Evolutionary conservation across 2,329 filamentous ascomycete genomes (phyloP), one percentile per base, ranked within the genome.

Genomic region (Colletotrichum endophyticum): DNA sequence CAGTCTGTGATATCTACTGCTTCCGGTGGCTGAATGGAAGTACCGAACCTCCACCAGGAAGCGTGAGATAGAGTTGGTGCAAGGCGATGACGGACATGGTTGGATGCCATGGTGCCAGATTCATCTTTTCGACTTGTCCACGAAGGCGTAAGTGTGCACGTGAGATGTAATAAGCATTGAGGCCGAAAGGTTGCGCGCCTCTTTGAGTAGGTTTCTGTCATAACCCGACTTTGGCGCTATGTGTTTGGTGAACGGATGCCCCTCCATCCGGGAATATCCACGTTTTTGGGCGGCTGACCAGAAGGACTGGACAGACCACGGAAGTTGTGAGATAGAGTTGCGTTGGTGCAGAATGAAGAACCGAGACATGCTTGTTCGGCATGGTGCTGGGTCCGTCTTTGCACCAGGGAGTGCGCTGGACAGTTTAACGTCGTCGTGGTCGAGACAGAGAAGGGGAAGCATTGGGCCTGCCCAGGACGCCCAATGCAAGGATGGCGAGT

Each of bases 1-100:
- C 0, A 44, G 16, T n/a, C 8, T 19, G 19, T 44, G 39, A n/a
- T 44, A n/a, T n/a, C 39, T 44, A n/a, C 39, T 0, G 39, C 19
- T 44, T n/a, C n/a, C n/a, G n/a, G n/a, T n/a, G n/a, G n/a, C n/a
- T n/a, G n/a, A n/a, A n/a, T n/a, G n/a, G 39, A 44, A 44, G 39
- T 0, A 44, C 39, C 5, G 16, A 44, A n/a, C 39, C 16, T 0
- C 0, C 39, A 0, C 19, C 1, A n/a, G 8, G 39, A 44, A 44
- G 1, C 8, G 39, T 44, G 9, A 44, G 39, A 44, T 11, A n/a
- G 39, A n/a, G 39, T 44, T 3, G 2, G 2, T 44, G 19, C 8
- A 44, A 11, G 9, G 39, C 19, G 39, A 44, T 44, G 39, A 19
- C 8, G 39, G 39, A 19, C 39, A 44, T 44, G 39, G 4, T n/a